A percentile compares a stretch with the other conserved stretches of the same genome.
These are phyloP conservation scores for Nakazawaea pomicola DNA, from an alignment of 805 yeast species.

Conservation along the genomic window DNA sequence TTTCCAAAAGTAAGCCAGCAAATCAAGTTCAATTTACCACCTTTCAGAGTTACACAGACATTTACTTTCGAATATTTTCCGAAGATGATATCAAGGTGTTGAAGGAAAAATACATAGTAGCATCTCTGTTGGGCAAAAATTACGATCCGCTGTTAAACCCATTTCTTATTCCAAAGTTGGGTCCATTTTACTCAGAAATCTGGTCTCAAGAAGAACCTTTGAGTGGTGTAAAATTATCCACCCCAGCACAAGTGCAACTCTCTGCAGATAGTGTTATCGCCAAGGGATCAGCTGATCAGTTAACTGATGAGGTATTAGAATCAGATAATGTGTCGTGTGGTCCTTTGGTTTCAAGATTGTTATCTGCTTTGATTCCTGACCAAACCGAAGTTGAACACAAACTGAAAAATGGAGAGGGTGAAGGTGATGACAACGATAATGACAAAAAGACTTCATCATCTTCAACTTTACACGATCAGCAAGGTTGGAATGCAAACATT, in stretches of 20 bases:
- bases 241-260: not conserved
- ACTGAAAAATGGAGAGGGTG: conserved; percentile 17
- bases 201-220: conserved; percentile 82
- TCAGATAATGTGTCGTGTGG: conserved; percentile 82
- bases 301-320: conserved; percentile 61
- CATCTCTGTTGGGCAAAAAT: conserved; percentile 37
- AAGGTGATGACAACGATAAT: conserved; percentile 17
- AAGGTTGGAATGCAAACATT: conserved; percentile 41
- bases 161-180: conserved; percentile 77
- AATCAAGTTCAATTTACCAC: conserved; percentile 93
- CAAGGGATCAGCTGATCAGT: conserved; percentile 51
- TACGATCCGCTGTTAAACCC: conserved; percentile 71
- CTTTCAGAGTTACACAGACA: conserved; percentile 79
- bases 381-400: conserved; percentile 20
- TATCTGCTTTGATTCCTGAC: conserved; percentile 71
- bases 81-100: conserved; percentile 82
- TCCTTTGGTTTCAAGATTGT: conserved; percentile 77
- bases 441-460: conserved; percentile 19
- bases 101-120: conserved; percentile 54
- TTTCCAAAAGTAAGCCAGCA: conserved; percentile 74
- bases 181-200: conserved; percentile 71
- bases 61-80: conserved; percentile 67
- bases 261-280: conserved; percentile 30
- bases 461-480: conserved; percentile 33
- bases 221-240: conserved; percentile 17